Base-by-base conservation (phyloP, 192 early-diverging fungal species). In the Chytriomyces sp. region DNA sequence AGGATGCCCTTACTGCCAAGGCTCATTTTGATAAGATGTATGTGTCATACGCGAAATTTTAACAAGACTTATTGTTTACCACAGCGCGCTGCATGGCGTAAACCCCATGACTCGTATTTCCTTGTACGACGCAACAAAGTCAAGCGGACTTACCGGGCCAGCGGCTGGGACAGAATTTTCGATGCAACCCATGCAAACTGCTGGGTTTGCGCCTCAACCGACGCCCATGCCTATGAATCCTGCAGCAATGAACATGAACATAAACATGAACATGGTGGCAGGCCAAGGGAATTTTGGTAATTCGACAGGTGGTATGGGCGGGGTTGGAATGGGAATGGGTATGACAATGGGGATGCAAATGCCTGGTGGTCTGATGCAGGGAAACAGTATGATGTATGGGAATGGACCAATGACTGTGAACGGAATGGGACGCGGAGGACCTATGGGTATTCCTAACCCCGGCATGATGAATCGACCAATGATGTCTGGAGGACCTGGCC, bases 21-120 rank as follows among this genome's bases (percentile, higher is more conserved):
- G 39, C 63, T 8, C 52, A 31, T 32, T 65, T 65, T 49, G 63
- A 65, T 33, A 49, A 22, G 17, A 65, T 49, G 63, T 65, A 37
- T 49, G 44, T 22, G 22, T 3, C 22, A 14, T 49, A 49, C n/a
- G 25, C 22, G 22, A 17, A 0, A 26, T 49, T 44, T 65, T 41
- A 49, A 49, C 33, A 28, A 12, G 7, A 25, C n/a, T 31, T 40
- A 14, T 65, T 62, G 19, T 62, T 62, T 3, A 19, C 19, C 31
- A 38, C 36, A 65, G 63, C 19, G 41, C 40, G 52, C 17, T 65
- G 39, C 63, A 65, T 52, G 38, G 17, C 22, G 41, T 49, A 17
- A 65, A 65, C 28, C 63, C 63, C 2, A 28, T 65, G 3, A 44
- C 40, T 19, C 38, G 63, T 14, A 28, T 65, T n/a, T 41, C 49